Evolutionary conservation across 805 yeast species (phyloP), one percentile per base, ranked within the genome.

Genomic region (Lipomyces starkeyi): DNA sequence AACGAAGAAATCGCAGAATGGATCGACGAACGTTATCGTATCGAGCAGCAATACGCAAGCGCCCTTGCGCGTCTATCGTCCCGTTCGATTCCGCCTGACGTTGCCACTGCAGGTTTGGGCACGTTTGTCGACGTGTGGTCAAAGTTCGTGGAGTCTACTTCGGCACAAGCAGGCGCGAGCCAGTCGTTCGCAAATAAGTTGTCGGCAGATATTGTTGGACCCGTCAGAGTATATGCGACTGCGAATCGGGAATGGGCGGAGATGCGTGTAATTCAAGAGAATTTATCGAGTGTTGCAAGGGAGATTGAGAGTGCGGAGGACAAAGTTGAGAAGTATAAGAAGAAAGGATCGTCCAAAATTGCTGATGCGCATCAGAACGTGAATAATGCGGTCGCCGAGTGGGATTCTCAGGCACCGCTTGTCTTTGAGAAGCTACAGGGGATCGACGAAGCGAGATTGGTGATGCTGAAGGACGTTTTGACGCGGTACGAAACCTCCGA

Each of bases 391-490:
- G 62, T 61, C 6, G 76, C 63, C 47, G 72, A 63, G 73, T 92
- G 97, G 97, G 88, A 87, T 70, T 81, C 85, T 63, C 87, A 88
- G 76, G 94, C 95, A 1, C 94, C 97, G 2, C 86, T 84, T 64
- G 86, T 90, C 56, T 89, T 91, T 75, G 88, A 88, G 73, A 86
- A 86, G 71, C 89, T 92, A 76, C 95, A 91, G 75, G 83, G 82
- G 69, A 87, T 89, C 73, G 97, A 92, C 76, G 83, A 80, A 74
- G 80, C 80, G 78, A 87, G 91, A 79, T 83, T 86, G 78, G 82
- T 79, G 68, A 83, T 87, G 66, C 80, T 91, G 68, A 88, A 91
- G 75, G 88, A 87, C 63, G 83, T 88, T 64, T 82, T 93, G 65
- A 81, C 88, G 61, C 87, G 87, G 74, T 88, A 87, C 75, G 86